phyloP scores from a whole-genome alignment of 345 rosid species.

The Lenwebbia sp. region DNA sequence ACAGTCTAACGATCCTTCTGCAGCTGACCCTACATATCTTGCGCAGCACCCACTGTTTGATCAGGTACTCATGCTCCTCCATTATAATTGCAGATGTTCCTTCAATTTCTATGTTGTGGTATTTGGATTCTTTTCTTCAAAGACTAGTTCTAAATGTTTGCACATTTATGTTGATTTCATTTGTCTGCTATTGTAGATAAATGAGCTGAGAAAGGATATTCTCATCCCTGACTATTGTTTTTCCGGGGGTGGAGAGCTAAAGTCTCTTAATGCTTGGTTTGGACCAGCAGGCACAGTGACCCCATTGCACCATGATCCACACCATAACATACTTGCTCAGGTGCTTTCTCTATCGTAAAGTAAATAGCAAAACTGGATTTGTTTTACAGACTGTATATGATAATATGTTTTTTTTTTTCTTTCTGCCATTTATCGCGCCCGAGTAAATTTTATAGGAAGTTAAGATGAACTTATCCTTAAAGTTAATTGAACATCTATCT shows the following conservation, averaged over 20 bases:
- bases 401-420: not conserved
- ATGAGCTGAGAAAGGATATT: conserved; percentile 72
- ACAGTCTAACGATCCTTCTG: conserved; percentile 31
- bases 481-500: not conserved
- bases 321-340: conserved; percentile 95
- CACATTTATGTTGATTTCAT: conserved; percentile 1
- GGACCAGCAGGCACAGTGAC: conserved; percentile 96
- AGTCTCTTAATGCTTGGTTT: conserved; percentile 90
- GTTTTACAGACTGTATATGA: not conserved
- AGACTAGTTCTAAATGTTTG: not conserved
- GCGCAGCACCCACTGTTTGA: conserved; percentile 96
- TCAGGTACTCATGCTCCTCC: conserved; percentile 32
- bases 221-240: conserved; percentile 90
- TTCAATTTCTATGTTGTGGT: not conserved
- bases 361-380: not conserved
- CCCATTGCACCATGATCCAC: conserved; percentile 97
- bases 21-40: conserved; percentile 61
- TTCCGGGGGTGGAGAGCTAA: conserved; percentile 89
- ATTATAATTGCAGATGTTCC: not conserved
- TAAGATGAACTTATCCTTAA: not conserved
- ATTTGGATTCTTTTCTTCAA: not conserved
- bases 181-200: conserved; percentile 44
- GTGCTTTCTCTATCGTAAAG: conserved; percentile 15
- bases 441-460: not conserved
- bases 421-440: not conserved